phyloP scores from a whole-genome alignment of 495 filamentous ascomycete species.

The Letharia lupina region DNA sequence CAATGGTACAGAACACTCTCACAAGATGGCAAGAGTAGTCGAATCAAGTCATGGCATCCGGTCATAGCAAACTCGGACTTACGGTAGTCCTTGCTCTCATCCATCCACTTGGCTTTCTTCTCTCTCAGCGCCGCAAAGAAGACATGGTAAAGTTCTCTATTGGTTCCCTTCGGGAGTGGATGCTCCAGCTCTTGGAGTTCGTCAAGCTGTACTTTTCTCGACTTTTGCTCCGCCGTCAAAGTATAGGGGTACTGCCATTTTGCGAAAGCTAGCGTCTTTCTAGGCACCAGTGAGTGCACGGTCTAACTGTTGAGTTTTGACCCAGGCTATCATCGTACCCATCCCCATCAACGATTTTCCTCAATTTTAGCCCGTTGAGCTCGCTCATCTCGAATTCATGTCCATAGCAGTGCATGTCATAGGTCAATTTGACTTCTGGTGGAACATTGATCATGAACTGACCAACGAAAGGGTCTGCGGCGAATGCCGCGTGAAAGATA shows the following conservation, averaged over 20 bases:
- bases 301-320: neutral
- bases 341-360: constrained; percentile 18
- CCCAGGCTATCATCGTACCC: constrained; percentile 1
- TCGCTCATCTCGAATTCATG: constrained; percentile 5
- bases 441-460: constrained; percentile 15
- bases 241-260: constrained; percentile 22
- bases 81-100: constrained; percentile 19
- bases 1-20: neutral
- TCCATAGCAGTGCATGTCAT: constrained; percentile 12
- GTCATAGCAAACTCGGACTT: neutral
- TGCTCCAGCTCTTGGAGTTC: neutral
- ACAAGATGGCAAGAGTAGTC: neutral
- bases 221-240: constrained; percentile 17
- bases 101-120: constrained; percentile 15
- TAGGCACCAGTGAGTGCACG: neutral
- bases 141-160: constrained; percentile 12
- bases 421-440: constrained; percentile 3
- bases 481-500: constrained; percentile 20
- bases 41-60: neutral
- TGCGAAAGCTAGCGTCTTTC: constrained; percentile 22
- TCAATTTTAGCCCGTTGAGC: constrained; percentile 11
- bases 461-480: constrained; percentile 18
- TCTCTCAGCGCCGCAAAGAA: constrained; percentile 19
- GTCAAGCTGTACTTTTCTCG: constrained; percentile 4
- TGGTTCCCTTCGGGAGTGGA: constrained; percentile 11